Base-by-base conservation (phyloP, 495 filamentous ascomycete genomes). In the Aspergillus diversus region DNA sequence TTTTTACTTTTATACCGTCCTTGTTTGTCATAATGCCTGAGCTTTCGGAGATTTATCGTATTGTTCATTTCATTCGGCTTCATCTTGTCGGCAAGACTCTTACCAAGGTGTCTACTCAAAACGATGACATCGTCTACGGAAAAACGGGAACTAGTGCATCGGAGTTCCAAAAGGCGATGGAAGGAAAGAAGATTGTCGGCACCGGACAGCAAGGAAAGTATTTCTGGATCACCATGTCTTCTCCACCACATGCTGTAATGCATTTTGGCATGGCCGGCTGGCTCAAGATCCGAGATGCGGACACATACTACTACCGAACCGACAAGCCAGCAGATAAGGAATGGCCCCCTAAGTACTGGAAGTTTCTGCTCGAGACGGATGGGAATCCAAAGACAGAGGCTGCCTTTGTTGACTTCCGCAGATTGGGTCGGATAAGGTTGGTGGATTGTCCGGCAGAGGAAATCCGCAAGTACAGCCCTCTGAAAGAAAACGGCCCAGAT, bases 311-410 rank as follows among this genome's bases (percentile, higher is more conserved):
- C 72, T 93, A 97, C 78, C 87, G 90, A 55, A 80, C 86, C 63
- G 80, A 83, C 67, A 84, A 89, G 68, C 69, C 74, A 3, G 79
- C 81, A 17, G 86, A 90, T 42, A 69, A 81, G 37, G 80, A 84
- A 54, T 99, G 95, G 95, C 95, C 95, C 15, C 95, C 95, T 0
- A 91, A 89, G 71, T 94, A 84, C 73, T 90, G 88, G 86, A 99
- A 97, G 67, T 97, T 97, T 66, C 71, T 89, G 12, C 74, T 97
- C 7, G 81, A 88, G 59, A 89, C 90, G 15, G 80, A 83, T 33
- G 81, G 82, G 15, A 77, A 83, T 11, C 79, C 82, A 3, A 80
- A 82, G 65, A 85, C 86, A 47, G 86, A 93, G 75, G 87, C 90
- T 13, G 93, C 92, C 0, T 97, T 95, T 75, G 88, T 92, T 2